Base-by-base conservation (phyloP, 2,329 filamentous ascomycete species). In the Penicillium crustosum region DNA sequence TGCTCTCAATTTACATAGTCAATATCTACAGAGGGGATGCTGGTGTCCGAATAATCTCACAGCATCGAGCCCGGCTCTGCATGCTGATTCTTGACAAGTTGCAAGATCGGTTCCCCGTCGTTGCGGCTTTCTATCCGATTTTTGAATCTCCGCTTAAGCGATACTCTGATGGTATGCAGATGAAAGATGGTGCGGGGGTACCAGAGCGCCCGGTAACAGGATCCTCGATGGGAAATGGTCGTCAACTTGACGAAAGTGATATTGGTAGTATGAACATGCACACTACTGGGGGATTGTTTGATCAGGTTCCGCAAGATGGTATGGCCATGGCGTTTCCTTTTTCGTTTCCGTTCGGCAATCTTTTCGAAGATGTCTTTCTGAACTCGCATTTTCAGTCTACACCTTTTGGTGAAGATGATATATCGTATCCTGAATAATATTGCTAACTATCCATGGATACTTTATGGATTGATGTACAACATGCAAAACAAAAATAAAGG, bases 21-120 rank as follows among this genome's bases (percentile, higher is more conserved):
- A 61, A 64, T 36, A 66, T 69, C n/a, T 56, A 57, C 42, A 54
- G 49, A 38, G 52, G 58, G 2, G 45, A 59, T 31, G 2, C 55
- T 1, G 61, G 61, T 17, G 39, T 60, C 21, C 60, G 52, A 44
- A 54, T 64, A 35, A 61, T 68, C n/a, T 66, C 66, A 15, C 61
- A 69, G 33, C 61, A 68, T 55, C 61, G 67, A 39, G 62, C 65
- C n/a, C 57, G 54, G 4, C 60, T 68, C 38, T 67, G 65, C 41
- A 67, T 69, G 66, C 51, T 59, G 21, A 62, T 66, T 10, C 56
- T 69, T 25, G 58, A 63, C 12, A 60, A 68, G 23, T 39, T 69
- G 23, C 57, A 63, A 44, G 61, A 64, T 53, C 49, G 56, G 8
- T 64, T 67, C 51, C 66, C 66, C 1, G 49, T 65, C 1, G 49